phyloP scores from a whole-genome alignment of 306 rosid species.

The Cucurbita maxima region DNA sequence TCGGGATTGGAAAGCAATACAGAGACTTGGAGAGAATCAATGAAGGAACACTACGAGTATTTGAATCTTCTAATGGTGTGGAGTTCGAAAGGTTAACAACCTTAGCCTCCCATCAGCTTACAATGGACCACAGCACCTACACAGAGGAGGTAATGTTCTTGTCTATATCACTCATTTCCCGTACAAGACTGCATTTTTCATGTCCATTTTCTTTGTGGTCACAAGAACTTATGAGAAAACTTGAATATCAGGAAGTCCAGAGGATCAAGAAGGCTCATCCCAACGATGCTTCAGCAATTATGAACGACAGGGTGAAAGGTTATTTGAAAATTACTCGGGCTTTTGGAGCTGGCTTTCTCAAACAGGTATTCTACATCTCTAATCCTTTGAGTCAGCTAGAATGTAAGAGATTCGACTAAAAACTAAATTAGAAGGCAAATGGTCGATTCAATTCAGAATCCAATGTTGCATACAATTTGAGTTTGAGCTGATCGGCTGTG shows the following conservation, averaged over 20 bases:
- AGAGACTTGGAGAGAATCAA: conserved; percentile 15
- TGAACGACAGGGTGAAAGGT: conserved; percentile 62
- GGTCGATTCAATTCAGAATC: neutral
- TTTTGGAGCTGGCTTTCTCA: conserved; percentile 79
- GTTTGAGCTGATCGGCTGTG: neutral
- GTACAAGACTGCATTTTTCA: neutral
- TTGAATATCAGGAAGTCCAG: conserved; percentile 38
- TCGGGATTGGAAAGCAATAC: neutral
- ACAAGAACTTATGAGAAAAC: neutral
- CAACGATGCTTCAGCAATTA: conserved; percentile 47
- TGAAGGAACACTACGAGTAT: conserved; percentile 14
- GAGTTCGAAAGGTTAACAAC: conserved; percentile 6
- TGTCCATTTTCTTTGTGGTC: neutral
- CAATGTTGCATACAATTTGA: neutral
- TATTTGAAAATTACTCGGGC: conserved; percentile 76
- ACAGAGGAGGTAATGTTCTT: conserved; percentile 39
- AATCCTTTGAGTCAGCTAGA: neutral
- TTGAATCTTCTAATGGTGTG: conserved; percentile 10
- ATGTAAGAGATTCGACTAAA: neutral
- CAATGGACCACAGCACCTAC: conserved; percentile 53
- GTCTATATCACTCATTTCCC: neutral
- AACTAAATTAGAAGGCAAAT: neutral
- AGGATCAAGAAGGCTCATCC: conserved; percentile 63
- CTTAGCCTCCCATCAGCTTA: conserved; percentile 41
- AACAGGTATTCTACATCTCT: conserved; percentile 33